Base-by-base conservation (phyloP, 352 stramenopile species). In the Phytopythium kandeliae region DNA sequence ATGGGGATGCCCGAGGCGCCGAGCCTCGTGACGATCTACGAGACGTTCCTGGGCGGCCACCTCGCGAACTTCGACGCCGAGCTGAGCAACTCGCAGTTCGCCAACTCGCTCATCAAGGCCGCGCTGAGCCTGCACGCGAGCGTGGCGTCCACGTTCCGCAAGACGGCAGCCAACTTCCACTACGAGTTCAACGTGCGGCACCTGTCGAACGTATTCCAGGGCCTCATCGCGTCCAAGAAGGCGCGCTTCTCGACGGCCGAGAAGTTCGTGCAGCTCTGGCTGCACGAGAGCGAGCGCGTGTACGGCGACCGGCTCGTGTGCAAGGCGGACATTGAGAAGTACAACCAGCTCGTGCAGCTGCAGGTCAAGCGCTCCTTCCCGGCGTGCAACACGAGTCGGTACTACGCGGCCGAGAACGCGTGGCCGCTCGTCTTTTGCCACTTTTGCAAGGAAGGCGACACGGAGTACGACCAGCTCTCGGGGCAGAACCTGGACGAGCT, bases 131-230 rank as follows among this genome's bases (percentile, higher is more conserved):
- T 98, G 15, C 95, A 98, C 55, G 79, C 78, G 37, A 87, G 83
- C 26, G 87, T 98, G 24, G 78, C 91, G 17, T 74, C 86, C 36
- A 97, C 86, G 13, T 95, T 98, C 67, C 75, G 87, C n/a, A 98
- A 98, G 62, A 98, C 92, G 1, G 94, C 95, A 4, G 80, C 83
- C 7, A 98, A 98, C 58, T 98, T 98, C 59, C 95, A 98, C 73
- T 98, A 98, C 69, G 92, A 98, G 69, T 98, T 98, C 64, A 98
- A 98, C 48, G 96, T 98, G 38, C 87, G 95, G 6, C 89, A 98
- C 61, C 74, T 98, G 26, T 95, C 78, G 33, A 98, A 98, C 54
- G 89, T 98, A 1, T 98, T 98, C 63, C 95, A 98, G 63, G 95
- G 95, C 5, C 68, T 98, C 21, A 93, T 98, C 30, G 86, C 95